These are phyloP conservation scores for Dendrocalamus latiflorus DNA, from an alignment of 202 grass and related monocot species.

Conservation along the genomic window DNA sequence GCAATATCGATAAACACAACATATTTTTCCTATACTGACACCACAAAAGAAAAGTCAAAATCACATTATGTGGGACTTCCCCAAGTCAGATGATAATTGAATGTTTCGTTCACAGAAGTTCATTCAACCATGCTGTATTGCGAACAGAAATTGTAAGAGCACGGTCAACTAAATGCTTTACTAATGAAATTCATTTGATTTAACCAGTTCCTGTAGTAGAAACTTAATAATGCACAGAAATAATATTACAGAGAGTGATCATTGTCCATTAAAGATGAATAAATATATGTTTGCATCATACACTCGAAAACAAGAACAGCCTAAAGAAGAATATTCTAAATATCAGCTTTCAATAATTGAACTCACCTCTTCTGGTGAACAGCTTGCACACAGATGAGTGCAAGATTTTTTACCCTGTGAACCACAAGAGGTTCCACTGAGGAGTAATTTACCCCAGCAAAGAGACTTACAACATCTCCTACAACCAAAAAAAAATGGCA, in stretches of 20 bases:
- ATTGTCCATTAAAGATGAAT: neutral
- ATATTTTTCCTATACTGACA: slow-evolving; percentile 6
- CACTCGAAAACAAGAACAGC: neutral
- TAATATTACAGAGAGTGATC: neutral
- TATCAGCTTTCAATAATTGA: slow-evolving; percentile 2
- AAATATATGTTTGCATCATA: neutral
- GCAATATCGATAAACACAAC: neutral
- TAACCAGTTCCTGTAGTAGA: neutral
- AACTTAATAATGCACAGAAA: slow-evolving; percentile 8
- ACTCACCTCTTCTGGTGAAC: slow-evolving; percentile 70
- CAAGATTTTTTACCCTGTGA: slow-evolving; percentile 79
- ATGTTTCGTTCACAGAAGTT: neutral
- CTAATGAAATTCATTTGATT: neutral
- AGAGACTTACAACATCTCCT: slow-evolving; percentile 76
- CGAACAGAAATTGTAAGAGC: neutral
- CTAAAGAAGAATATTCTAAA: slow-evolving; percentile 9
- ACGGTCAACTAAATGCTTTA: neutral
- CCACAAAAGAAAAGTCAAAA: neutral
- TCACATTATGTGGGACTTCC: neutral
- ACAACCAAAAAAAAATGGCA: neutral
- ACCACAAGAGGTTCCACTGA: slow-evolving; percentile 46
- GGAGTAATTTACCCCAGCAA: slow-evolving; percentile 52
- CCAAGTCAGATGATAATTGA: neutral
- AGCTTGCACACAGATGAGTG: slow-evolving; percentile 67
- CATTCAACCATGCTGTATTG: neutral